These are phyloP conservation scores for Cyclotella atomus DNA, from an alignment of 108 stramenopile genomes.

Conservation along the genomic window DNA sequence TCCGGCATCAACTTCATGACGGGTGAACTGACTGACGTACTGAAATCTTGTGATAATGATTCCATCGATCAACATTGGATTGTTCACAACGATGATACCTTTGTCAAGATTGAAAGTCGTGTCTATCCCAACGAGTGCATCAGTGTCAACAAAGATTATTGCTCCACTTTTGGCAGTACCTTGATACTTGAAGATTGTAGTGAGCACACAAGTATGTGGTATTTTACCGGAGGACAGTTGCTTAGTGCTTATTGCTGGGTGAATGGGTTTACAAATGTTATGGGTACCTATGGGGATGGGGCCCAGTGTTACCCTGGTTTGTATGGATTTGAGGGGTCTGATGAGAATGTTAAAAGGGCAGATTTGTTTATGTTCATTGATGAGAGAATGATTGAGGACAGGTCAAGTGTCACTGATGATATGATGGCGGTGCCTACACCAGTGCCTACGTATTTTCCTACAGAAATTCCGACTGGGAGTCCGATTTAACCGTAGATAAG, in stretches of 20 bases:
- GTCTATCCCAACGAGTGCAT: not conserved
- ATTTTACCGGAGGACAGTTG: slow-evolving; percentile 12
- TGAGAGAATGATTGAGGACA: not conserved
- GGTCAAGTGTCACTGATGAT: no score
- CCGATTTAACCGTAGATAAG: no score
- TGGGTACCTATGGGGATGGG: not conserved
- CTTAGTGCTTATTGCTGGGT: slow-evolving; percentile 8
- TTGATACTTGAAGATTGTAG: slow-evolving; percentile 5
- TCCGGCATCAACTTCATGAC: not conserved
- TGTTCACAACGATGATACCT: slow-evolving; percentile 10
- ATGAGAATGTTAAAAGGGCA: not conserved
- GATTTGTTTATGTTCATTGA: slow-evolving; percentile 12
- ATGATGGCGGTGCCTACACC: no score
- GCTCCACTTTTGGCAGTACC: not conserved
- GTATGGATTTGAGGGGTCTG: not conserved
- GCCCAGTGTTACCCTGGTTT: not conserved
- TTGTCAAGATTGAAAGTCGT: slow-evolving; percentile 10
- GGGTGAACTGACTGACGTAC: not conserved
- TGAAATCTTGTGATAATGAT: slow-evolving; percentile 1
- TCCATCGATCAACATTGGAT: not conserved
- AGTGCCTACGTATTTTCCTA: no score
- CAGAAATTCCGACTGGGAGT: no score
- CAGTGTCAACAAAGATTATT: not conserved
- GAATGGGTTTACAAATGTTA: slow-evolving; percentile 1
- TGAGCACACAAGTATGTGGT: not conserved